A percentile compares a stretch with the other conserved stretches of the same genome.
Conservation (phyloP, 495 filamentous ascomycete species). For the Acidiella bohemica region DNA sequence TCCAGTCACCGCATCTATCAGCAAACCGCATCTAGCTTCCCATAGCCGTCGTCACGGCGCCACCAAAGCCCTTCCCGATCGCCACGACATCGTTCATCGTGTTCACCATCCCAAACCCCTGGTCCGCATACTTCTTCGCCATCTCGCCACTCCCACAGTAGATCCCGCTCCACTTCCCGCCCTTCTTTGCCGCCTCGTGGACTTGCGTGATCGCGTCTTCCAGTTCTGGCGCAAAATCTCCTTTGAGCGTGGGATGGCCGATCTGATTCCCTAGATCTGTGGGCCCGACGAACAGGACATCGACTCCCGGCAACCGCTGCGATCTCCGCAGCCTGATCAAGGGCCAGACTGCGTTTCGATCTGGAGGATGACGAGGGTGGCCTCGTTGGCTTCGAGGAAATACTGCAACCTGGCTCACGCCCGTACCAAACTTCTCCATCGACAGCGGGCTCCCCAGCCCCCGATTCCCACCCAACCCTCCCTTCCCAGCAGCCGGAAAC, state of each 20-base stretch:
- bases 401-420: constrained; percentile 47
- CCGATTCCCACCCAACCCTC: too few species aligned
- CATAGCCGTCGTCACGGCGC: constrained; percentile 4
- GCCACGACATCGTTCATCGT: constrained; percentile 11
- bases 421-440: constrained; percentile 44
- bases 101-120: constrained; percentile 68
- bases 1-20: too few species aligned
- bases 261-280: constrained; percentile 68
- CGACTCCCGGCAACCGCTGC: constrained; percentile 55
- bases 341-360: constrained; percentile 71
- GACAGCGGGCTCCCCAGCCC: constrained; percentile 33
- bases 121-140: constrained; percentile 46
- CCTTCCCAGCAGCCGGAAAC: constrained; percentile 30
- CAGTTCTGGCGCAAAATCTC: constrained; percentile 47
- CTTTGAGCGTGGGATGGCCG: constrained; percentile 45
- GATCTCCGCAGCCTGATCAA: constrained; percentile 57
- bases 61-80: constrained; percentile 11
- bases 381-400: constrained; percentile 58
- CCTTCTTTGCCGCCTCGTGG: constrained; percentile 44
- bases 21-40: constrained; percentile 12
- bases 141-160: constrained; percentile 58
- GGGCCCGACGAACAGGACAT: constrained; percentile 67
- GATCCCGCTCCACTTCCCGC: constrained; percentile 66
- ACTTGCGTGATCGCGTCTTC: constrained; percentile 54
- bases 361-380: constrained; percentile 60